Base-by-base conservation (phyloP, 768 basidiomycete genomes). In the Cubamyces sp. region DNA sequence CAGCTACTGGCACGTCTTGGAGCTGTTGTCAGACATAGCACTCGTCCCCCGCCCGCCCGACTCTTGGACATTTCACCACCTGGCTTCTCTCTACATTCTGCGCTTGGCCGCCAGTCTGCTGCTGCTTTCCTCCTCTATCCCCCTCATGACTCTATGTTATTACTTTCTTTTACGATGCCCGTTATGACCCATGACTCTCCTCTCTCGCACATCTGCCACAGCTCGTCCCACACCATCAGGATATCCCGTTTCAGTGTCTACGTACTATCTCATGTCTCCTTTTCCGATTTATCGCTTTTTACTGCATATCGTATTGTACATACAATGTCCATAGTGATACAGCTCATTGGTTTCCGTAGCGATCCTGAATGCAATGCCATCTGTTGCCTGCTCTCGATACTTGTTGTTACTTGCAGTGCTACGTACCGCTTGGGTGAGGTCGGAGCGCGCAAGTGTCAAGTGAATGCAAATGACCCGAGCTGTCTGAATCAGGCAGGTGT, bases 11-110 rank as follows among this genome's bases (percentile, higher is more conserved):
- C 42, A 68, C 74, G 57, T 69, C 70, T 21, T 91, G 88, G 90
- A 87, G 77, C 71, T 91, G 90, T 71, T 91, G 90, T 74, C 84
- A 81, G 74, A 75, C 70, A 69, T 76, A 74, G 76, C 69, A 57
- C 62, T 42, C 56, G n/a, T 19, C 30, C 39, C 8, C 18, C 8
- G 25, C 43, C 55, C 48, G 61, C 53, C 21, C 30, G 39, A 15
- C 3, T 37, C 42, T 48, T 23, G 55, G 48, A 46, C 47, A 12
- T 42, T 42, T 28, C 43, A 34, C 41, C 2, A 26, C 47, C 53
- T 26, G 18, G 11, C 34, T 25, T 15, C 45, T 34, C 9, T 50
- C 39, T 18, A 34, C 48, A 34, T 26, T 34, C 43, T 41, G 58
- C 59, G 48, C 49, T 57, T 26, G 54, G 58, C 28, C 63, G 49